Percentiles rank a stretch among this genome's conserved stretches.
Evolutionary conservation across 129 eudicot species (phyloP).

Genomic region (Smallanthus sonchifolius): DNA sequence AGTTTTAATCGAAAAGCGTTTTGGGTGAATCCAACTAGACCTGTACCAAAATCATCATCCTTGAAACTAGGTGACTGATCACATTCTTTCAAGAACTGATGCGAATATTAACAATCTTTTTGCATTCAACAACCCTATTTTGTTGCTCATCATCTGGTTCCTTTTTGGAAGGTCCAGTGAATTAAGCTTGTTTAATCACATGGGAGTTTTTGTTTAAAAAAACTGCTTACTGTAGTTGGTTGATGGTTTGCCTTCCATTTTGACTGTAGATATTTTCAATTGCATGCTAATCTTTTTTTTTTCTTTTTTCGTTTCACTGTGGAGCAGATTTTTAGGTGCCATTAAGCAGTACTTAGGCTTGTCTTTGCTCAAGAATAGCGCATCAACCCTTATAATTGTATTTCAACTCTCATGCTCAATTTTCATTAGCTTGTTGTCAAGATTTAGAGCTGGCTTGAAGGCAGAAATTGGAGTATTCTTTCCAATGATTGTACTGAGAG

Average conservation of each 20-base stretch:
- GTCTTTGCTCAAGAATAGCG: conserved; percentile 94
- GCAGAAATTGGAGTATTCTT: conserved; percentile 98
- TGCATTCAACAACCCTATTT: not conserved
- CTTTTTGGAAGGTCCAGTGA: not conserved
- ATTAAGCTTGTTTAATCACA: not conserved
- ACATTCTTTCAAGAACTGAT: not conserved
- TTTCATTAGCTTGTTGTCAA: conserved; percentile 88
- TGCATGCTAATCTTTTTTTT: conserved; percentile 10
- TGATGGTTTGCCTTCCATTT: not conserved
- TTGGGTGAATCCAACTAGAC: not conserved
- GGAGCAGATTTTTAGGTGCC: conserved; percentile 87
- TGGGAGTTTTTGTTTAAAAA: not conserved
- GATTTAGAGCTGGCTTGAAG: conserved; percentile 96
- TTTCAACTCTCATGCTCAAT: conserved; percentile 99
- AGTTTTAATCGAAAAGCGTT: not conserved
- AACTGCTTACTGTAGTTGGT: not conserved
- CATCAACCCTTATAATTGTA: conserved; percentile 84
- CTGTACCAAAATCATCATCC: not conserved
- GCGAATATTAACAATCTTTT: not conserved
- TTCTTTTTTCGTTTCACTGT: conserved; percentile 5
- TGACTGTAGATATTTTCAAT: conserved; percentile 6
- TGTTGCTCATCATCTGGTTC: conserved; percentile 4
- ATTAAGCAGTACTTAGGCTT: conserved; percentile 95
- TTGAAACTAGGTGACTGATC: not conserved
- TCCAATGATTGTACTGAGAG: conserved; percentile 98